Conservation (phyloP, 352 stramenopile genomes). For the Thraustochytrium striatum region DNA sequence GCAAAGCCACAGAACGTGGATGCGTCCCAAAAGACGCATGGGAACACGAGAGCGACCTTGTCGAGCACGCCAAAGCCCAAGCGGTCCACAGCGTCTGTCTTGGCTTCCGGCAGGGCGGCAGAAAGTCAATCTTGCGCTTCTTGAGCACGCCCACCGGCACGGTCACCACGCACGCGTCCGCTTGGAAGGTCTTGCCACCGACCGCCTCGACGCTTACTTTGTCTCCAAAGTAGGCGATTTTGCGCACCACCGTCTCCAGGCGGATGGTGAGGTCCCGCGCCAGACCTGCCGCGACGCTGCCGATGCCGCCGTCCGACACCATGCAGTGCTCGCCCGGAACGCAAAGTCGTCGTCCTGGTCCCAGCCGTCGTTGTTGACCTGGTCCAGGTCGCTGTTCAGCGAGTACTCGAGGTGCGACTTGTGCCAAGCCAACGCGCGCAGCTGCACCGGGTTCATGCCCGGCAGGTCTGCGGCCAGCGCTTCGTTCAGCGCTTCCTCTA, state of each 20-base stretch:
- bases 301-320: constrained; percentile 29
- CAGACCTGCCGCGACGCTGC: not conserved
- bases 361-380: constrained; percentile 34
- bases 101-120: constrained; percentile 61
- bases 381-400: constrained; percentile 45
- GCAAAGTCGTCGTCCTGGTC: constrained; percentile 40
- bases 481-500: not conserved
- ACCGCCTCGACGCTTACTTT: not conserved
- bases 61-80: constrained; percentile 71
- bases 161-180: constrained; percentile 67
- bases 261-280: not conserved
- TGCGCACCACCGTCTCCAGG: not conserved
- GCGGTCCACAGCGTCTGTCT: constrained; percentile 62
- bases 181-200: constrained; percentile 3
- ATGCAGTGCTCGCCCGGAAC: constrained; percentile 26
- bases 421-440: constrained; percentile 36
- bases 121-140: constrained; percentile 58
- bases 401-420: constrained; percentile 50
- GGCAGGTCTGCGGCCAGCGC: not conserved
- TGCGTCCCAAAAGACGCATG: constrained; percentile 49
- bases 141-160: constrained; percentile 69
- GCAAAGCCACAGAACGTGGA: constrained; percentile 58
- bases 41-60: constrained; percentile 67
- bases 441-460: not conserved
- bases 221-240: not conserved